Evolutionary conservation across 805 yeast genomes (phyloP).

Genomic region (Ogataea henricii): DNA sequence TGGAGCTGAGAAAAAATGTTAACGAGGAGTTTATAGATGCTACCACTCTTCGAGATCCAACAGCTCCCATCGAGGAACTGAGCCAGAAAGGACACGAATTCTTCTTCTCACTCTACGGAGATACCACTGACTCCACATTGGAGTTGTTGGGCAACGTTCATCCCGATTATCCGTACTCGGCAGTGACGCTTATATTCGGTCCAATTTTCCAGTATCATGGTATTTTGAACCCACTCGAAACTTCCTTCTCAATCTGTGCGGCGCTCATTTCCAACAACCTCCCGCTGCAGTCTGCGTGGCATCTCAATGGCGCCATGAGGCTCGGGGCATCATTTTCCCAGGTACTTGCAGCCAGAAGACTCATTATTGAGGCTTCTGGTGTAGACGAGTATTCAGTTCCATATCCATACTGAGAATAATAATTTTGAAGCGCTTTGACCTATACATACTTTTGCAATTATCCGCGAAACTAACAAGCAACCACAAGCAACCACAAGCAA

Average conservation of each 20-base stretch:
- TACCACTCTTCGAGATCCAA: not conserved
- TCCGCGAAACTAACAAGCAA: too few relatives aligned
- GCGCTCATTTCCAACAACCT: not conserved
- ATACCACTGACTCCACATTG: not conserved
- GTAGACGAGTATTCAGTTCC: not conserved
- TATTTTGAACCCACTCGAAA: not conserved
- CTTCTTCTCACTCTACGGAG: not conserved
- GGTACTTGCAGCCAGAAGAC: not conserved
- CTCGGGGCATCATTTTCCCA: not conserved
- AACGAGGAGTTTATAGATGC: not conserved
- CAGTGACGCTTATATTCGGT: not conserved
- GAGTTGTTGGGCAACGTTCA: not conserved
- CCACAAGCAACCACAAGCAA: too few relatives aligned
- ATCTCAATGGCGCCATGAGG: not conserved
- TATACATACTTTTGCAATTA: not conserved
- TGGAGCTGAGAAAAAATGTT: not conserved
- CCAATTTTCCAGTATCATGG: slow-evolving; percentile 1
- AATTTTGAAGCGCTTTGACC: not conserved
- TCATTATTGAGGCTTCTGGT: slow-evolving; percentile 1
- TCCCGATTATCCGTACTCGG: not conserved
- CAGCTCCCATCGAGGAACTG: not conserved
- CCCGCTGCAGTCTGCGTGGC: not conserved
- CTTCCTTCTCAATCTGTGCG: not conserved
- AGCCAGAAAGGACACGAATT: not conserved
- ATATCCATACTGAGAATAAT: not conserved